Evolutionary conservation across 352 stramenopile species (phyloP), one percentile per base, ranked within the genome.

Genomic region (Globisporangium takayamanum): DNA sequence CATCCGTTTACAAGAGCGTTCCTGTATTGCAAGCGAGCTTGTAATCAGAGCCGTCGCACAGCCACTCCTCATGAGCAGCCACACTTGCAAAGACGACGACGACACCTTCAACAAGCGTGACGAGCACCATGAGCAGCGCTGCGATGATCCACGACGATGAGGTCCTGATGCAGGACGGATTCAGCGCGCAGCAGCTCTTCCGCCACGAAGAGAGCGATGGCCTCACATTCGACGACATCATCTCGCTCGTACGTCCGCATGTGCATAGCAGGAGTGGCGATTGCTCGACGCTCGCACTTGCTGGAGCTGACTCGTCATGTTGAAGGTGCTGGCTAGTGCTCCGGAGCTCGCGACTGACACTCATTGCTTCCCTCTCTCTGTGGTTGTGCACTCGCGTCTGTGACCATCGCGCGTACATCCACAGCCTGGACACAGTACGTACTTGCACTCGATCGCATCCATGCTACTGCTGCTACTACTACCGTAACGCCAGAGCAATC

Each of bases 191-290:
- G 63, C 74, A 89, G 65, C 70, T 92, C 67, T 92, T 90, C 69
- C 72, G 67, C 61, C 62, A 72, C 64, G 80, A 88, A 44, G 77
- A 90, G 55, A 79, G 72, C 68, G 76, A 82, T 39, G 77, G 80
- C 3, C 69, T 90, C 65, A 95, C 85, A 41, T 93, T 90, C 56
- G 85, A 95, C 60, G 85, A 95, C 67, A 82, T 94, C 59, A 94
- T 94, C 57, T 74, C 87, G 41, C 71, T 95, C 54, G 81, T 89
- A 67, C 57, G 53, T 63, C 25, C 10, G 28, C 14, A 16, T 15
- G 8, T 28, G 26, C 49, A 41, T 36, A 15, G 41, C 8, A n/a
- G 39, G 22, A 22, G 22, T 22, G 22, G 22, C 39, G 12, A 18
- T 12, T 45, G 39, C 39, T 45, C 11, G 39, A 45, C 39, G 15